Conservation (phyloP, 108 stramenopile genomes). For the Cyclotella baltica region DNA sequence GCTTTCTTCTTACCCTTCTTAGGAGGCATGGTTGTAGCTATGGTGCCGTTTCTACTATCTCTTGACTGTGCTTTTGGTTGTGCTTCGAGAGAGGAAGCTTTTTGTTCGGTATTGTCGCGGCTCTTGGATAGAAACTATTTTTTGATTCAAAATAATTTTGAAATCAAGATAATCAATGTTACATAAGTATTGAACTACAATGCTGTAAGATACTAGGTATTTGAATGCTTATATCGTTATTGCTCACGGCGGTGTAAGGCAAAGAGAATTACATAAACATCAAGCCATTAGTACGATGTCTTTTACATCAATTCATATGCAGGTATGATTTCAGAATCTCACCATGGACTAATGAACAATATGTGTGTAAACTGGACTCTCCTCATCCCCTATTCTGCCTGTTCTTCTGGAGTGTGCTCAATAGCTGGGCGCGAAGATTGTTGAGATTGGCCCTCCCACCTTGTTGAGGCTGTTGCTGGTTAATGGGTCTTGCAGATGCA, state of each 20-base stretch:
- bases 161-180: too few relatives aligned
- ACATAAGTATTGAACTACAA: too few relatives aligned
- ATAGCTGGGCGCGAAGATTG: conserved; percentile 82
- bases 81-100: too few relatives aligned
- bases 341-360: neutral
- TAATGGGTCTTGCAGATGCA: conserved; percentile 42
- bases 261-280: neutral
- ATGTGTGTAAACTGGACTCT: neutral
- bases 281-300: neutral
- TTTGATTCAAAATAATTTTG: too few relatives aligned
- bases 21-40: conserved; percentile 28
- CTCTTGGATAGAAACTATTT: too few relatives aligned
- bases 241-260: neutral
- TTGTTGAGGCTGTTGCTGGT: conserved; percentile 46
- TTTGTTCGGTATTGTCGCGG: too few relatives aligned
- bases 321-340: neutral
- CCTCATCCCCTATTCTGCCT: conserved; percentile 22
- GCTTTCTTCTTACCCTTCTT: conserved; percentile 44
- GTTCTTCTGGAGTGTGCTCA: conserved; percentile 80
- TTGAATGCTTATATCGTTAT: neutral
- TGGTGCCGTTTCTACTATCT: too few relatives aligned
- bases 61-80: too few relatives aligned
- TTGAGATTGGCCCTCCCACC: conserved; percentile 50
- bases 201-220: too few relatives aligned
- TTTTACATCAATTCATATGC: neutral